Conservation (phyloP, 139 green algal species). For the Picocystis salinarum region DNA sequence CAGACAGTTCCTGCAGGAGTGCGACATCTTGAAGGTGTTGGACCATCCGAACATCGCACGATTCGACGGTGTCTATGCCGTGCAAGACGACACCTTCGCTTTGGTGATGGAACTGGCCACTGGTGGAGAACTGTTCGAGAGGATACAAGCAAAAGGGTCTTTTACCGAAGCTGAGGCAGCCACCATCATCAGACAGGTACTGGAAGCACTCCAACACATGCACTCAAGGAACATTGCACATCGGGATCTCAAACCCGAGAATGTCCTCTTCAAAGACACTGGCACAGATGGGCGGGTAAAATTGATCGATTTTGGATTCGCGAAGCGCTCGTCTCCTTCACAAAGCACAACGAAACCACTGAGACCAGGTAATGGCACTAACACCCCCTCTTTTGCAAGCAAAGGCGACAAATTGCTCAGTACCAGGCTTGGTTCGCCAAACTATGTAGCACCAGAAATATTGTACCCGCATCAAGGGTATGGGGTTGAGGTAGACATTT, state of each 20-base stretch:
- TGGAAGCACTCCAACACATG: slow-evolving; percentile 8
- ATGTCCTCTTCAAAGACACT: slow-evolving; percentile 13
- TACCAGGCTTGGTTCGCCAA: neutral
- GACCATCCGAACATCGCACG: too few species aligned
- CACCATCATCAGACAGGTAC: slow-evolving; percentile 11
- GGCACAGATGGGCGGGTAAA: too few species aligned
- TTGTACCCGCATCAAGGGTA: slow-evolving; percentile 16
- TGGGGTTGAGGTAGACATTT: slow-evolving; percentile 36
- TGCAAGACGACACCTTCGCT: too few species aligned
- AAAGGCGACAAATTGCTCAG: too few species aligned
- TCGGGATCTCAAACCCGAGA: slow-evolving; percentile 16
- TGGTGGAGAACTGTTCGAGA: slow-evolving; percentile 13
- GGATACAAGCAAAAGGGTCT: slow-evolving; percentile 6
- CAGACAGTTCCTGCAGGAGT: too few species aligned
- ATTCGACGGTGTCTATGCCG: too few species aligned
- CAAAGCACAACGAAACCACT: too few species aligned
- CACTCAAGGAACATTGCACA: slow-evolving; percentile 8
- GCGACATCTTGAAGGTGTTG: too few species aligned
- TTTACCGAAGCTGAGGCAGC: slow-evolving; percentile 10
- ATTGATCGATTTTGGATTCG: slow-evolving; percentile 6
- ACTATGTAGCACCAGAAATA: slow-evolving; percentile 7
- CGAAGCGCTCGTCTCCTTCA: neutral
- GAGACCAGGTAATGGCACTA: too few species aligned
- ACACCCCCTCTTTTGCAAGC: too few species aligned
- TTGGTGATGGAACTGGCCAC: slow-evolving; percentile 12